A percentile compares a stretch with the other conserved stretches of the same genome.
Conservation (phyloP, 2,329 filamentous ascomycete species). For the Verticillium nonalfalfae region DNA sequence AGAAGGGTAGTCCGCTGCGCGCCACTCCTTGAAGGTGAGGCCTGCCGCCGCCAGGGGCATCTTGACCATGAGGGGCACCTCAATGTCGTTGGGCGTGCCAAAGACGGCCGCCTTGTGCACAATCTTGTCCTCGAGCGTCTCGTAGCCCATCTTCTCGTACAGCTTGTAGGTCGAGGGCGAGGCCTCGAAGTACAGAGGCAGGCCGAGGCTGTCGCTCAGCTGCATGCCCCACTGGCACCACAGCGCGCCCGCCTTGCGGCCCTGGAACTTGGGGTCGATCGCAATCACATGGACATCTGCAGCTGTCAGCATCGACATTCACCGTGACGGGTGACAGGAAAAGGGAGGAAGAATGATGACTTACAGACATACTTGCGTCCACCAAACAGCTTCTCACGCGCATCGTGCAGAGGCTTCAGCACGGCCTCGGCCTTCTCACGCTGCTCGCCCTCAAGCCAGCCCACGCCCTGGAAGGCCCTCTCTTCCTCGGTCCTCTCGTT, state of each 20-base stretch:
- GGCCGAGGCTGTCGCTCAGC: constrained; percentile 23
- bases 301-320: not conserved
- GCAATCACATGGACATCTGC: constrained; percentile 35
- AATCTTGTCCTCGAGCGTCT: constrained; percentile 28
- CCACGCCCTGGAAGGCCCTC: constrained; percentile 34
- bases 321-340: no score
- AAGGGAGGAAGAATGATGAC: constrained; percentile 11
- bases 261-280: constrained; percentile 34
- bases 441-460: constrained; percentile 37
- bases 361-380: constrained; percentile 32
- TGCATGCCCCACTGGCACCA: constrained; percentile 34
- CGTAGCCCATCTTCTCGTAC: constrained; percentile 40
- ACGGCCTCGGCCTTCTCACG: constrained; percentile 34
- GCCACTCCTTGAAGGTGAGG: constrained; percentile 27
- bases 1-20: constrained; percentile 8
- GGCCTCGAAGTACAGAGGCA: constrained; percentile 40
- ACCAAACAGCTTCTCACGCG: constrained; percentile 32
- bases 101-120: constrained; percentile 29
- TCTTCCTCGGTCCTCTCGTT: constrained; percentile 29
- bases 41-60: constrained; percentile 27
- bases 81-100: constrained; percentile 25
- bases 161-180: constrained; percentile 32
- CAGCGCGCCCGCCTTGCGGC: constrained; percentile 31
- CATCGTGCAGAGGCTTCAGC: constrained; percentile 32
- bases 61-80: constrained; percentile 33